These are phyloP conservation scores for Codiaeum variegatum DNA, from an alignment of 441 rosid species.

Conservation along the genomic window DNA sequence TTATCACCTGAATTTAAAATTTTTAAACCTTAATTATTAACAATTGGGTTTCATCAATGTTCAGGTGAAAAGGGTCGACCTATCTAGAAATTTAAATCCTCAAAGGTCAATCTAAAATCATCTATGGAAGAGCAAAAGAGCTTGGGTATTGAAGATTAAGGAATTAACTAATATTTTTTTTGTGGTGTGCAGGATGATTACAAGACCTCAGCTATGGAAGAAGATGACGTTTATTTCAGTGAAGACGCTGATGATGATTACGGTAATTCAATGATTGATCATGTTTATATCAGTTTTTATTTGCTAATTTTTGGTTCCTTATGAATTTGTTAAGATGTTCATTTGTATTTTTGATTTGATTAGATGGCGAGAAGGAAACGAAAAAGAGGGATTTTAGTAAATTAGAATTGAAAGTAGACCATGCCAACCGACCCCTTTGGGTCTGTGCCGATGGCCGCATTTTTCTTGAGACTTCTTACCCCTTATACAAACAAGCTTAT, in stretches of 20 bases:
- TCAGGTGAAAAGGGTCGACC: conserved; percentile 66
- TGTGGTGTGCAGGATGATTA: conserved; percentile 53
- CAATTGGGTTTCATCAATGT: not conserved
- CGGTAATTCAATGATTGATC: conserved; percentile 21
- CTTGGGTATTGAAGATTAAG: too few species aligned
- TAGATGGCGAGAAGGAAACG: conserved; percentile 53
- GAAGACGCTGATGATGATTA: conserved; percentile 58
- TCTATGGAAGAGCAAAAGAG: too few species aligned
- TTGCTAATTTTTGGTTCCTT: not conserved
- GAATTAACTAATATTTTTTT: not conserved
- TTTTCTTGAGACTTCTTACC: conserved; percentile 76
- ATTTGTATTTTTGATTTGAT: conserved; percentile 18
- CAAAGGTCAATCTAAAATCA: conserved; percentile 38
- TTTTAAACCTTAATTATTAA: not conserved
- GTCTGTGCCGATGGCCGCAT: conserved; percentile 90
- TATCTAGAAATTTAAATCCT: conserved; percentile 50
- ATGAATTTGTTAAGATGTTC: conserved; percentile 5
- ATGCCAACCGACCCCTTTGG: conserved; percentile 79
- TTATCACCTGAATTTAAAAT: not conserved
- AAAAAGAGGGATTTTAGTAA: conserved; percentile 65
- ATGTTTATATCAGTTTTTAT: not conserved
- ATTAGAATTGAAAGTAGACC: conserved; percentile 75
- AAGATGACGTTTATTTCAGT: conserved; percentile 39
- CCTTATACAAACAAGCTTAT: conserved; percentile 87
- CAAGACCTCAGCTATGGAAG: conserved; percentile 39